phyloP scores from a whole-genome alignment of 1,139 yeast species.

The Kurtzmaniella quercitrusa region DNA sequence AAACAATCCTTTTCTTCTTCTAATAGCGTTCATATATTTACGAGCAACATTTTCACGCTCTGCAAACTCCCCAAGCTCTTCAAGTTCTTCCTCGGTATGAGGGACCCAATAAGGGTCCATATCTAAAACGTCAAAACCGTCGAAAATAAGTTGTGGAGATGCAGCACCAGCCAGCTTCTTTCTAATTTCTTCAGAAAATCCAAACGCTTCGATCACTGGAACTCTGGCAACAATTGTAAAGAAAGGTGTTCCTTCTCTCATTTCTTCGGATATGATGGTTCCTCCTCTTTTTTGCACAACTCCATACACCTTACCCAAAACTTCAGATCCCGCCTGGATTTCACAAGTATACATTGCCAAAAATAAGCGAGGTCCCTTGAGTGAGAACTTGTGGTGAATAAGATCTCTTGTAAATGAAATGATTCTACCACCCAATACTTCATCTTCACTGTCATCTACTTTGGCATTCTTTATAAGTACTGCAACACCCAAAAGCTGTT shows the following conservation, averaged over 20 bases:
- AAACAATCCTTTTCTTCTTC: constrained; percentile 85
- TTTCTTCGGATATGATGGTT: constrained; percentile 78
- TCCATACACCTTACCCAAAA: constrained; percentile 90
- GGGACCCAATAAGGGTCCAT: constrained; percentile 99
- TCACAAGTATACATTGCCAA: constrained; percentile 94
- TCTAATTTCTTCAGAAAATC: constrained; percentile 91
- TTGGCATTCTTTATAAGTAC: constrained; percentile 38
- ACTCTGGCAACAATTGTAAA: constrained; percentile 81
- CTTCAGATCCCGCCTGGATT: constrained; percentile 93
- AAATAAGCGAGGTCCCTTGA: constrained; percentile 84
- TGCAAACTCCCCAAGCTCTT: constrained; percentile 88
- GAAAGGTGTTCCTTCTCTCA: constrained; percentile 97
- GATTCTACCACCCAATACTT: constrained; percentile 57
- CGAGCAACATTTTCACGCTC: constrained; percentile 91
- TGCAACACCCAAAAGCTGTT: constrained; percentile 80
- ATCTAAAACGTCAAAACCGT: constrained; percentile 82
- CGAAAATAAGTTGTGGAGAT: constrained; percentile 87
- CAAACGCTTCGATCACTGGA: constrained; percentile 96
- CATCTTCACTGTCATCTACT: constrained; percentile 26
- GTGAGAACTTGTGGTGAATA: constrained; percentile 65
- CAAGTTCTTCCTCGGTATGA: constrained; percentile 94
- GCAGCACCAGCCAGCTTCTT: constrained; percentile 97
- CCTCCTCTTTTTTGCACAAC: constrained; percentile 92
- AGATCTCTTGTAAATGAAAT: constrained; percentile 71
- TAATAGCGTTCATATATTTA: constrained; percentile 73